Percentiles rank a stretch among this genome's conserved stretches.
Conservation (phyloP, 768 basidiomycete species). For the Tylopilus rubrobrunneus region DNA sequence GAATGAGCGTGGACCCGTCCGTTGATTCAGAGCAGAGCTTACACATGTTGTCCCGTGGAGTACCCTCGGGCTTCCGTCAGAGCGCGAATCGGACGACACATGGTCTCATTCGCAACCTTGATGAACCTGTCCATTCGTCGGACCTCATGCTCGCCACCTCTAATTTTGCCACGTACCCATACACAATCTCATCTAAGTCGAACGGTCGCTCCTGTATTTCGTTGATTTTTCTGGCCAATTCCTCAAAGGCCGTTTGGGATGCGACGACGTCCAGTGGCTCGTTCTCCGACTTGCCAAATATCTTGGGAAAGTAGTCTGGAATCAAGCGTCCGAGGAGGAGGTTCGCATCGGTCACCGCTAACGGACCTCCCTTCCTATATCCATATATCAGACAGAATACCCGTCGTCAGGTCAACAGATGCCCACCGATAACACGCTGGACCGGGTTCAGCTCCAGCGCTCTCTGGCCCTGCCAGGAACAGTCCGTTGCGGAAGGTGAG, state of each 20-base stretch:
- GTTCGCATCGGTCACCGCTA: constrained; percentile 93
- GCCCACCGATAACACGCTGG: constrained; percentile 84
- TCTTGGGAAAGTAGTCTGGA: constrained; percentile 91
- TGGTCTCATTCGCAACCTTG: constrained; percentile 95
- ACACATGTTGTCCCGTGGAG: constrained; percentile 74
- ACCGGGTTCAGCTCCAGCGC: constrained; percentile 91
- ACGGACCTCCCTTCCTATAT: constrained; percentile 79
- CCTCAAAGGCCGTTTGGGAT: constrained; percentile 62
- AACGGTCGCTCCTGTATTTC: constrained; percentile 54
- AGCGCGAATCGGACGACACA: constrained; percentile 90
- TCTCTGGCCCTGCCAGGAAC: constrained; percentile 88
- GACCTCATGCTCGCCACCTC: background rate
- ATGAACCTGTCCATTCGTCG: constrained; percentile 60
- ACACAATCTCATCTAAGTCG: constrained; percentile 79
- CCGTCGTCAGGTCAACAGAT: background rate
- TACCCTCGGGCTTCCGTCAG: constrained; percentile 88
- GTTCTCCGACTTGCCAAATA: constrained; percentile 86
- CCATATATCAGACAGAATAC: background rate
- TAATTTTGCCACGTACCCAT: constrained; percentile 52
- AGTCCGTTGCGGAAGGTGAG: constrained; percentile 87
- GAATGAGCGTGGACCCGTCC: background rate
- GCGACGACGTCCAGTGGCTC: constrained; percentile 79
- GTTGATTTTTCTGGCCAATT: constrained; percentile 69
- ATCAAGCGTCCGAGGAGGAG: constrained; percentile 84
- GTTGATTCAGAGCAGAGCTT: constrained; percentile 8